These are phyloP conservation scores for Monosporascus sp. DNA, from an alignment of 2,329 filamentous ascomycete species.

Conservation along the genomic window DNA sequence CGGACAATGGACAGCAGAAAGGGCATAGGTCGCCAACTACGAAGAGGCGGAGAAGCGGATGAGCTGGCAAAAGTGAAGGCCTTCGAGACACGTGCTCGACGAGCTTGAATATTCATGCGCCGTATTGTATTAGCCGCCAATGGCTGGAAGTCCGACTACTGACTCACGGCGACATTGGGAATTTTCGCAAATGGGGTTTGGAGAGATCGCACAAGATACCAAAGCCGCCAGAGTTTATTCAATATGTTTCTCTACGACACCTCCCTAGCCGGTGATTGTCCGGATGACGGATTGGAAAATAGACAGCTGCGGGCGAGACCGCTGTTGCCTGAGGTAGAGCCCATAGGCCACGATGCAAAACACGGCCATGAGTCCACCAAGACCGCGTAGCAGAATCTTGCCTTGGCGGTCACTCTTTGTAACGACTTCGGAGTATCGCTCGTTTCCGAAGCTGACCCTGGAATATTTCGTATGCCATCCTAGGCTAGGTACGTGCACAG, in stretches of 20 bases:
- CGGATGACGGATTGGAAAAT: neutral
- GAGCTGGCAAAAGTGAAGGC: too few species aligned
- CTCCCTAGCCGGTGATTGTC: neutral
- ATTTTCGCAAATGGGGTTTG: too few species aligned
- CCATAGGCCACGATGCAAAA: slow-evolving; percentile 15
- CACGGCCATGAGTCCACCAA: slow-evolving; percentile 27
- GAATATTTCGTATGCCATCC: slow-evolving; percentile 94
- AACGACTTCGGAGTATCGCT: slow-evolving; percentile 81
- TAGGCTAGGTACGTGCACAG: slow-evolving; percentile 65
- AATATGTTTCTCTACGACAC: neutral
- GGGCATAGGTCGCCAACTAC: too few species aligned
- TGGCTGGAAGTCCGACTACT: too few species aligned
- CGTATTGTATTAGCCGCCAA: too few species aligned
- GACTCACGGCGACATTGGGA: too few species aligned
- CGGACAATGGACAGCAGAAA: too few species aligned
- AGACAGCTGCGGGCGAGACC: neutral
- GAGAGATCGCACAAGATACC: neutral
- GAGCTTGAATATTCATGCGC: too few species aligned
- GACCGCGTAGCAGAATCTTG: slow-evolving; percentile 45
- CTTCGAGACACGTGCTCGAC: too few species aligned
- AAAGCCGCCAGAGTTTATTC: neutral
- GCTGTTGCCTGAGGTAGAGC: slow-evolving; percentile 8
- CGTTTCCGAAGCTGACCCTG: slow-evolving; percentile 87
- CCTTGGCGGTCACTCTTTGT: slow-evolving; percentile 65
- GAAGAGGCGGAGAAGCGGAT: too few species aligned